Evolutionary conservation across 169 alveolate species (phyloP).

Genomic region (Ichthyophthirius multifiliis): DNA sequence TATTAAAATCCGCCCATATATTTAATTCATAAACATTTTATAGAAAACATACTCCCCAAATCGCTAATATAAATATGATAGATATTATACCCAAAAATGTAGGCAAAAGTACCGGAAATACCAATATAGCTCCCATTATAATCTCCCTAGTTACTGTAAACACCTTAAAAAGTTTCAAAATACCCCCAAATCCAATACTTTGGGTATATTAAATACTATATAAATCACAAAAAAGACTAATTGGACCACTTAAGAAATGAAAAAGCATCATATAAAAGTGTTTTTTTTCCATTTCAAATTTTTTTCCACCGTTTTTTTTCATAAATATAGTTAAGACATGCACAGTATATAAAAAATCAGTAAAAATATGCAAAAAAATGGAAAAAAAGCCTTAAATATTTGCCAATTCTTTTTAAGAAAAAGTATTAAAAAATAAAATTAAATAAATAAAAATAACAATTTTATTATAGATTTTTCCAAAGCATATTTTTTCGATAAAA

Average conservation of each 20-base stretch:
- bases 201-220: background rate
- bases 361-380: background rate
- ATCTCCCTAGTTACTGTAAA: background rate
- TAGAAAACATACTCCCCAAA: background rate
- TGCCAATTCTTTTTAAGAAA: background rate
- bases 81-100: background rate
- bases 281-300: background rate
- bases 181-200: background rate
- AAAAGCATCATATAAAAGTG: background rate
- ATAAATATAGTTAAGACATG: background rate
- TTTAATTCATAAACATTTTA: background rate
- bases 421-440: background rate
- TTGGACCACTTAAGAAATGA: background rate
- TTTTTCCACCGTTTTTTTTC: background rate
- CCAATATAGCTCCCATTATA: background rate
- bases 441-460: background rate
- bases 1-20: background rate
- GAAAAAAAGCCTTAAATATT: background rate
- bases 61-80: background rate
- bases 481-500: background rate
- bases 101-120: background rate
- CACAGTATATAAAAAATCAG: background rate
- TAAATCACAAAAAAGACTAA: background rate
- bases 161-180: background rate
- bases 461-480: background rate